These are phyloP conservation scores for Coccomyxa sp. DNA, from an alignment of 139 green algal species.

Conservation along the genomic window DNA sequence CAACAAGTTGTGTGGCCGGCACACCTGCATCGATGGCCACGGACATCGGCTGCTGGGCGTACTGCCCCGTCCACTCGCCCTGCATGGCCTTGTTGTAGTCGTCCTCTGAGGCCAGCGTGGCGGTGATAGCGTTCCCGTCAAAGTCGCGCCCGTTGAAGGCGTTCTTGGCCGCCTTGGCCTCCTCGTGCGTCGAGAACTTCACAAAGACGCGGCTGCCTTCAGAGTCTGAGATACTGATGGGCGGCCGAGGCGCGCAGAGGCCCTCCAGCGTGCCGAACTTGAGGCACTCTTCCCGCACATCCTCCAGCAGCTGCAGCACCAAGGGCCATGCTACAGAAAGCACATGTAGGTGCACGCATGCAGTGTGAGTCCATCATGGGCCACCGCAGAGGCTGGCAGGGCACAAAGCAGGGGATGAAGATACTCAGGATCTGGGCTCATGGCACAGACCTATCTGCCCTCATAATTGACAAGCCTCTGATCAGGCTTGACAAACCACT, in stretches of 20 bases:
- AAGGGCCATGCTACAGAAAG: not conserved
- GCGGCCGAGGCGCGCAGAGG: conserved; percentile 54
- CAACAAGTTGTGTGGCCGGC: too few relatives aligned
- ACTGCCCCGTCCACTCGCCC: conserved; percentile 51
- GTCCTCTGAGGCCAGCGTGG: conserved; percentile 43
- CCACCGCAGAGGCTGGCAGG: too few relatives aligned
- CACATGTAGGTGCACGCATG: too few relatives aligned
- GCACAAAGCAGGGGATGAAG: too few relatives aligned
- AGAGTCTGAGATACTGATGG: conserved; percentile 21
- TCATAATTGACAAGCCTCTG: too few relatives aligned
- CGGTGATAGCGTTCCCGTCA: conserved; percentile 60
- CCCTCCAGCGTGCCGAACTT: conserved; percentile 56
- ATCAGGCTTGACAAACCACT: too few relatives aligned
- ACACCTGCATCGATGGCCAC: too few relatives aligned
- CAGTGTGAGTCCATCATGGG: too few relatives aligned
- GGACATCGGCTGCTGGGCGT: too few relatives aligned
- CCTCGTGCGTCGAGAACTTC: conserved; percentile 38
- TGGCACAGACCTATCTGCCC: too few relatives aligned
- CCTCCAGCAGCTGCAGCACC: conserved; percentile 54
- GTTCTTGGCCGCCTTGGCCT: conserved; percentile 46
- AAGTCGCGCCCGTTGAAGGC: conserved; percentile 65
- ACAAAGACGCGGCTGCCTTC: conserved; percentile 62
- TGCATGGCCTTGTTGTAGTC: conserved; percentile 54
- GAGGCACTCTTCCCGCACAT: conserved; percentile 60
- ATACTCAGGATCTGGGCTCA: too few relatives aligned